Conservation (phyloP, 106 monocot genomes). For the Phalaenopsis aphrodite region DNA sequence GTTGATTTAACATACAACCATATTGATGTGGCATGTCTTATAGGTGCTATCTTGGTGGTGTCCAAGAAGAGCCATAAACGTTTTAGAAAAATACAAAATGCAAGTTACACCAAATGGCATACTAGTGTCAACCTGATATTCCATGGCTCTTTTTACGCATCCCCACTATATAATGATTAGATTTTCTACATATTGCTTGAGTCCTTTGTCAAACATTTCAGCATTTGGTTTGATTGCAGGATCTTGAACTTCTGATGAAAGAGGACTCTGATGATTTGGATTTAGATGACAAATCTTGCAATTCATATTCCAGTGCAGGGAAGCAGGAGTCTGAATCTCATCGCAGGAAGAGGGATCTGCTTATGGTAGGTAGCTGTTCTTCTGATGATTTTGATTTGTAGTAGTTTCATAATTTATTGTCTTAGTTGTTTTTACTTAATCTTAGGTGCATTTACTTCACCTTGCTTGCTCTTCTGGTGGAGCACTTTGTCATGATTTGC, state of each 20-base stretch:
- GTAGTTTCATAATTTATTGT: neutral
- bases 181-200: neutral
- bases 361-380: slow-evolving; percentile 51
- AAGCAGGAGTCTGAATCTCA: slow-evolving; percentile 29
- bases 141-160: too few species aligned
- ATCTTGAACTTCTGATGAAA: slow-evolving; percentile 10
- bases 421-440: slow-evolving; percentile 14
- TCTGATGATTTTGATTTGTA: neutral
- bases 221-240: slow-evolving; percentile 17
- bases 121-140: too few species aligned
- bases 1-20: too few species aligned
- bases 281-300: slow-evolving; percentile 21
- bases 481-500: slow-evolving; percentile 42
- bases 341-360: slow-evolving; percentile 64
- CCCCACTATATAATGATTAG: neutral
- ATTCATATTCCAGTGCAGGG: slow-evolving; percentile 20
- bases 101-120: too few species aligned
- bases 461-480: slow-evolving; percentile 65
- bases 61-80: too few species aligned
- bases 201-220: neutral
- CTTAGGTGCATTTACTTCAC: slow-evolving; percentile 79
- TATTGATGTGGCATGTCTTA: too few species aligned
- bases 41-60: too few species aligned
- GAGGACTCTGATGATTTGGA: slow-evolving; percentile 25
- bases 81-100: too few species aligned